These are phyloP conservation scores for Penicillium vulpinum DNA, from an alignment of 2,329 filamentous ascomycete species.

Conservation along the genomic window DNA sequence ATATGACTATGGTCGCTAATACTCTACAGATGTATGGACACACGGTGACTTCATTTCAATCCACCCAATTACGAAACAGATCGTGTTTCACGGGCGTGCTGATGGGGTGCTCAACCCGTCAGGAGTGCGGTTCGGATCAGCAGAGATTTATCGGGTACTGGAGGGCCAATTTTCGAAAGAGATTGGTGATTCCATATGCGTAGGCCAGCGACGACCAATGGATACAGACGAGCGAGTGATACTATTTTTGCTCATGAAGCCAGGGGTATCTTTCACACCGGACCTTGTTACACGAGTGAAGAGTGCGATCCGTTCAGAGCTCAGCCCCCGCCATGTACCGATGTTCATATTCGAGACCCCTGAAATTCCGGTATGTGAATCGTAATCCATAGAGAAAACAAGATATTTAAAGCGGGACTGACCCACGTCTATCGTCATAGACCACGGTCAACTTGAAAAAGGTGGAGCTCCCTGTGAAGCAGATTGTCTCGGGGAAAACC, in stretches of 20 bases:
- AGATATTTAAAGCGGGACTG: constrained; percentile 48
- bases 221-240: constrained; percentile 61
- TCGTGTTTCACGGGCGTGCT: constrained; percentile 38
- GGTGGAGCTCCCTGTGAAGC: constrained; percentile 79
- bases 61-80: constrained; percentile 65
- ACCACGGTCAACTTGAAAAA: constrained; percentile 83
- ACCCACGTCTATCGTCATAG: constrained; percentile 55
- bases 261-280: constrained; percentile 9
- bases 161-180: constrained; percentile 46
- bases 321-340: constrained; percentile 75
- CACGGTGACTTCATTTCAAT: constrained; percentile 78
- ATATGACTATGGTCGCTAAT: not conserved
- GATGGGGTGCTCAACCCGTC: constrained; percentile 80
- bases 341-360: constrained; percentile 75
- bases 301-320: constrained; percentile 62
- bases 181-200: constrained; percentile 71
- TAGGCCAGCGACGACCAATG: constrained; percentile 68
- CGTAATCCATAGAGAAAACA: constrained; percentile 42
- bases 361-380: constrained; percentile 67
- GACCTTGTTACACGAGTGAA: constrained; percentile 58
- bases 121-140: constrained; percentile 75
- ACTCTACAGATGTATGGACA: constrained; percentile 65
- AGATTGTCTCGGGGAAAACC: constrained; percentile 72
- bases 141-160: constrained; percentile 76
- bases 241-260: constrained; percentile 61